Conservation (phyloP, 768 basidiomycete species). For the Naganishia kalamii region DNA sequence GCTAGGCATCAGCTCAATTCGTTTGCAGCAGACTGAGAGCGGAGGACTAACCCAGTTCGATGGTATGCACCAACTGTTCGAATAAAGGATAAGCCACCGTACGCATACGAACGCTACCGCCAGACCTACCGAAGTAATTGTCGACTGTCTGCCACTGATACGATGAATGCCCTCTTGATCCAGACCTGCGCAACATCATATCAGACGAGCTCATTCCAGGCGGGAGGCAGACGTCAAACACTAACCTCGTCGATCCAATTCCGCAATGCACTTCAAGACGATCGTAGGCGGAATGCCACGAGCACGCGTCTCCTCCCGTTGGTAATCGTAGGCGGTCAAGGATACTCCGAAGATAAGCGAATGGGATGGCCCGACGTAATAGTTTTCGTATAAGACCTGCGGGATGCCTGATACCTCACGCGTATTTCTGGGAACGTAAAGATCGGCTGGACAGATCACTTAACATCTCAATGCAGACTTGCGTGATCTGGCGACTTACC, state of each 20-base stretch:
- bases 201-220: not conserved
- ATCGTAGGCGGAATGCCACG: constrained; percentile 59
- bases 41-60: constrained; percentile 57
- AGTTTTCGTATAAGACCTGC: constrained; percentile 43
- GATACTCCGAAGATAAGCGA: constrained; percentile 86
- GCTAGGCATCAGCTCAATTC: not conserved
- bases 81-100: not conserved
- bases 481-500: constrained; percentile 45
- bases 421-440: not conserved
- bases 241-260: constrained; percentile 65
- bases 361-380: constrained; percentile 66
- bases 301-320: constrained; percentile 67
- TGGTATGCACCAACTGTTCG: constrained; percentile 69
- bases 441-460: not conserved
- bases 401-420: not conserved
- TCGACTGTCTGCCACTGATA: constrained; percentile 57
- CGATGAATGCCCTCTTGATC: constrained; percentile 45
- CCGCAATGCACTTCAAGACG: constrained; percentile 68
- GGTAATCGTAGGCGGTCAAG: constrained; percentile 79
- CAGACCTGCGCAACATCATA: constrained; percentile 27
- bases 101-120: constrained; percentile 1
- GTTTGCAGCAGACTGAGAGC: not conserved
- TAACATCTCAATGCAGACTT: no score
- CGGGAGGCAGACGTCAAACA: constrained; percentile 43
- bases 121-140: constrained; percentile 75